These are phyloP conservation scores for Abrus pulchellus DNA, from an alignment of 306 rosid species.

Conservation along the genomic window DNA sequence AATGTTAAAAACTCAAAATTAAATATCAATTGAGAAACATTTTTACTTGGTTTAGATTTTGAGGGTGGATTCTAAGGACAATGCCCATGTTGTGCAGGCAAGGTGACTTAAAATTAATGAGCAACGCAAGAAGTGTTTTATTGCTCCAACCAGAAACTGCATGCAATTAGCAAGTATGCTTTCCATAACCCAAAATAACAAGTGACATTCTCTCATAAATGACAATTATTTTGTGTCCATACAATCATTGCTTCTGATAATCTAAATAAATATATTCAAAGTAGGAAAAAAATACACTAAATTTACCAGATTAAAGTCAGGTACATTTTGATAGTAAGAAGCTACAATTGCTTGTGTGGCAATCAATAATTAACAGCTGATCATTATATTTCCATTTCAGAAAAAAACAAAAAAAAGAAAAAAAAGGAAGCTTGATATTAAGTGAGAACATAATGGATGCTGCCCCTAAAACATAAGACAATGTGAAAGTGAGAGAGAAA, in stretches of 20 bases:
- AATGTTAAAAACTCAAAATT: constrained; percentile 3
- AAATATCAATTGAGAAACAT: constrained; percentile 21
- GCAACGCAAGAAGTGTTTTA: neutral
- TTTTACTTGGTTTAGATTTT: neutral
- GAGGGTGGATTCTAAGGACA: neutral
- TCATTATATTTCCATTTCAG: neutral
- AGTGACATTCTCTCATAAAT: constrained; percentile 3
- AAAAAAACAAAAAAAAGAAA: no score
- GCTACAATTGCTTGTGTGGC: constrained; percentile 21
- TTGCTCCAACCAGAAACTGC: neutral
- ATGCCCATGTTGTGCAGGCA: neutral
- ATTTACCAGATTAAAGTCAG: neutral
- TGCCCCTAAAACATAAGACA: constrained; percentile 27
- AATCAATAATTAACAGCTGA: neutral
- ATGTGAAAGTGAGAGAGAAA: constrained; percentile 10
- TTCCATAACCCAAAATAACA: constrained; percentile 1
- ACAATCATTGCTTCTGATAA: constrained; percentile 12
- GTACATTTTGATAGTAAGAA: neutral
- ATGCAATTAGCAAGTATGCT: neutral
- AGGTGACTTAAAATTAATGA: constrained; percentile 1
- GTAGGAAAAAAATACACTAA: neutral
- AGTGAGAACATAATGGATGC: neutral
- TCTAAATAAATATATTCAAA: neutral
- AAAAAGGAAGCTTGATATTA: neutral
- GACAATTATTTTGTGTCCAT: neutral